phyloP scores from a whole-genome alignment of 2,329 filamentous ascomycete genomes.

The Alternaria infectoria region DNA sequence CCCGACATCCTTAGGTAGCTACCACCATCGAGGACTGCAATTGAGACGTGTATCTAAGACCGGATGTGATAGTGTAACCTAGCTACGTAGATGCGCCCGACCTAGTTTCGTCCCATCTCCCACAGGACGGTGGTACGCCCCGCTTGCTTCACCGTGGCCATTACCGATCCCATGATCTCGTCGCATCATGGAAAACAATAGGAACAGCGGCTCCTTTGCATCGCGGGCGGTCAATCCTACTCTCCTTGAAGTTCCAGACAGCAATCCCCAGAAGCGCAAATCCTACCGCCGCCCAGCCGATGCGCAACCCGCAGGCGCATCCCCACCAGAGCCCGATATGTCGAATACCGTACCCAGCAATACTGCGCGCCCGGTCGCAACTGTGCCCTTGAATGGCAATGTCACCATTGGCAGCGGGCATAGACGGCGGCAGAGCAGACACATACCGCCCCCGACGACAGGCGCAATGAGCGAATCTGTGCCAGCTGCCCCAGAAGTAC shows the following conservation, averaged over 20 bases:
- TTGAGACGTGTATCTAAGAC: conserved; percentile 20
- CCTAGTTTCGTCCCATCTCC: conserved; percentile 14
- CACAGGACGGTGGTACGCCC: conserved; percentile 17
- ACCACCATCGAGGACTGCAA: conserved; percentile 21
- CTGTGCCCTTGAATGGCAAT: conserved; percentile 27
- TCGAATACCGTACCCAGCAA: conserved; percentile 34
- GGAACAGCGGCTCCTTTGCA: conserved; percentile 32
- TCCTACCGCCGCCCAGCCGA: conserved; percentile 43
- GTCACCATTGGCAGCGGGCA: conserved; percentile 36
- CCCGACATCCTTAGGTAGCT: conserved; percentile 27
- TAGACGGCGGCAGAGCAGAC: conserved; percentile 41
- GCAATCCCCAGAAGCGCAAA: conserved; percentile 40
- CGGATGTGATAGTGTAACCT: conserved; percentile 28
- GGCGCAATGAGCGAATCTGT: conserved; percentile 31
- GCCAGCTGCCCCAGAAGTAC: conserved; percentile 64
- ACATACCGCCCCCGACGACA: conserved; percentile 33
- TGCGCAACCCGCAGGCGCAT: conserved; percentile 28
- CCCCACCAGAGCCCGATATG: conserved; percentile 21
- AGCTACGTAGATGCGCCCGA: conserved; percentile 3
- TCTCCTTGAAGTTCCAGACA: conserved; percentile 33
- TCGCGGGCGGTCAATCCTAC: conserved; percentile 28
- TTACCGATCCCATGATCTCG: conserved; percentile 25
- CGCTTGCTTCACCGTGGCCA: conserved; percentile 15
- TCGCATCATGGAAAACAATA: conserved; percentile 40
- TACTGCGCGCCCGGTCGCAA: conserved; percentile 33